phyloP scores from a whole-genome alignment of 305 asterid genomes.

The Plantago coronopus region DNA sequence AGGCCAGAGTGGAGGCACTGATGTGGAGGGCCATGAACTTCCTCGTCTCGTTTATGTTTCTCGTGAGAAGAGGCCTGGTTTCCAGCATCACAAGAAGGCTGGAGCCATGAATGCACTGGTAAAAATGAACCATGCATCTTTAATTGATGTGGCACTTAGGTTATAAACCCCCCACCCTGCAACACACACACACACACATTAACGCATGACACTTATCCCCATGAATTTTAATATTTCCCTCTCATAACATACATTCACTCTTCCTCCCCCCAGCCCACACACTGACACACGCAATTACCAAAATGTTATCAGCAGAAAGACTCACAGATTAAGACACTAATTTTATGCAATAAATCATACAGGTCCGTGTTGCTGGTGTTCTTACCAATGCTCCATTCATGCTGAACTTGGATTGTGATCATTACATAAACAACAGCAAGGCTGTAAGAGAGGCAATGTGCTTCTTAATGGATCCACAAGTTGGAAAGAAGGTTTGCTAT shows the following conservation, averaged over 20 bases:
- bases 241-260: background rate
- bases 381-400: conserved; percentile 98
- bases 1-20: conserved; percentile 89
- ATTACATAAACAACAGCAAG: conserved; percentile 90
- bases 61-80: conserved; percentile 98
- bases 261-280: too few relatives aligned
- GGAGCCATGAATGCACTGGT: conserved; percentile 99
- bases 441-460: conserved; percentile 97
- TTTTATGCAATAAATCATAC: conserved; percentile 22
- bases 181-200: too few relatives aligned
- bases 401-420: conserved; percentile 99
- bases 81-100: conserved; percentile 95
- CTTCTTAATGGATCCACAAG: conserved; percentile 91
- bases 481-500: conserved; percentile 85
- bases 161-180: background rate
- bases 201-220: background rate
- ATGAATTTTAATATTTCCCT: background rate
- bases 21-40: conserved; percentile 86
- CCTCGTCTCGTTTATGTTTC: conserved; percentile 96
- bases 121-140: conserved; percentile 27
- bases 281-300: too few relatives aligned
- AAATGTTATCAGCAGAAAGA: background rate
- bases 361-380: conserved; percentile 95
- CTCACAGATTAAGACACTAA: background rate
- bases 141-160: background rate